Percentiles rank a stretch among this genome's conserved stretches.
Conservation (phyloP, 345 rosid genomes). For the Citrus sinensis region DNA sequence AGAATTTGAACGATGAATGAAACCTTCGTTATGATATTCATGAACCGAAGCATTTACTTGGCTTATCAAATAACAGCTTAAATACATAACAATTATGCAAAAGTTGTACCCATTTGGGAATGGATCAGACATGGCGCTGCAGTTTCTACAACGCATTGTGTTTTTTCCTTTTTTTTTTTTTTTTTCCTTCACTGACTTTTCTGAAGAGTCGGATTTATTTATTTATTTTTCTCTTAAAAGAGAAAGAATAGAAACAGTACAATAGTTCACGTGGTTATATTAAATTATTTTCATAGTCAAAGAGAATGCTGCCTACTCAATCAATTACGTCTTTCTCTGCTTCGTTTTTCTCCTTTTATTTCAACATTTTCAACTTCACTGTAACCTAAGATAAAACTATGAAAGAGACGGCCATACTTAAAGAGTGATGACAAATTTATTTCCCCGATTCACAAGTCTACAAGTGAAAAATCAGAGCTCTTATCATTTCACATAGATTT, state of each 20-base stretch:
- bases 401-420: too few species aligned
- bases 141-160: conserved; percentile 3
- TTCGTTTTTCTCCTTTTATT: not conserved
- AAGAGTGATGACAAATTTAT: too few species aligned
- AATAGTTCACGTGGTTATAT: not conserved
- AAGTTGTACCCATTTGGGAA: conserved; percentile 12
- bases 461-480: too few species aligned
- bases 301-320: not conserved
- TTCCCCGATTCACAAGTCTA: too few species aligned
- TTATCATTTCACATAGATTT: too few species aligned
- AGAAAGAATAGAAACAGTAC: not conserved
- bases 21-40: conserved; percentile 34
- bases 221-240: not conserved
- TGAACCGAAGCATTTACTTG: conserved; percentile 42
- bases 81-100: not conserved
- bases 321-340: too few species aligned
- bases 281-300: not conserved
- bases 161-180: not conserved
- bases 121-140: conserved; percentile 1
- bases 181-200: not conserved
- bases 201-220: not conserved
- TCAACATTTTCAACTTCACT: not conserved
- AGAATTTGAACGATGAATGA: conserved; percentile 46
- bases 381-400: too few species aligned
- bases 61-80: conserved; percentile 14